Evolutionary conservation across 2,329 filamentous ascomycete species (phyloP), one percentile per base, ranked within the genome.

Genomic region (Cladosporium phlei): DNA sequence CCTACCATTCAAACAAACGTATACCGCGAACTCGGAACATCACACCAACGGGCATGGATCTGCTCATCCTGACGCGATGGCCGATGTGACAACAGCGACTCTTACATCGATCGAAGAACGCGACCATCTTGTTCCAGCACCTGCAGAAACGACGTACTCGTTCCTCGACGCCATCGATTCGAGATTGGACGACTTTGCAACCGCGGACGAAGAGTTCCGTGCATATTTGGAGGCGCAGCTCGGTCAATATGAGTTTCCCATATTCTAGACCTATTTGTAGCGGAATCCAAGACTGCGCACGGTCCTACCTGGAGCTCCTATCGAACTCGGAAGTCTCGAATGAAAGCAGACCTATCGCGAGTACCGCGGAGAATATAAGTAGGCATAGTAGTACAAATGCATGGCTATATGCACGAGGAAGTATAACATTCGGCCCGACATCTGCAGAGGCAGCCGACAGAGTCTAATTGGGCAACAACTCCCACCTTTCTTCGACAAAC

Each of bases 171-270:
- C 32, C 2, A 22, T 45, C 4, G 42, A 24, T 4, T 19, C 42
- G 4, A 45, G 30, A 21, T 22, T 45, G n/a, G 42, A 45, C 22
- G 42, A 45, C 19, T 45, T 45, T 16, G 20, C 30, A 9, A 35
- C 42, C 25, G 22, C 42, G 2, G 42, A 45, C 3, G 42, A 45
- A 35, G 42, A 32, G 6, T 45, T 45, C 19, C 42, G 42, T 12
- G 24, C 32, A 19, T 45, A 45, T n/a, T n/a, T 45, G 9, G 32
- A 45, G 42, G 19, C 42, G 2, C 42, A 45, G n/a, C 42, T 45
- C 11, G 24, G 30, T 11, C 42, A 45, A 35, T 35, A 45, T n/a
- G 42, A 34, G 5, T 35, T 45, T 20, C 24, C 32, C 19, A 25
- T 28, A 5, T 37, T 37, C 32, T 37, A 35, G 24, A 29, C 24